phyloP scores from a whole-genome alignment of 106 monocot species.

The Phalaenopsis equestris region DNA sequence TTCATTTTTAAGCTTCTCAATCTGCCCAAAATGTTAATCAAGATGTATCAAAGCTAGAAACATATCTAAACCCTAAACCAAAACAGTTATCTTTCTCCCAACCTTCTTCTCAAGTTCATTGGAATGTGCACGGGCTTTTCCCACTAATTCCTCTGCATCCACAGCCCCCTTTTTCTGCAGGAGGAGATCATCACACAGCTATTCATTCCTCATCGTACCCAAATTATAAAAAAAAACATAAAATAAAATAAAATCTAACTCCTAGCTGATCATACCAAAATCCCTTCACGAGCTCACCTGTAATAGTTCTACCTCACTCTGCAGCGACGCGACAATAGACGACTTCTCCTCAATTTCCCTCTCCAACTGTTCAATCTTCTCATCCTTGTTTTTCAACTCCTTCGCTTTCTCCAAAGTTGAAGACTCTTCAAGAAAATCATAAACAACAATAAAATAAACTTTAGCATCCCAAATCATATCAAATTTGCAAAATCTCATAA shows the following conservation, averaged over 20 bases:
- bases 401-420: slow-evolving; percentile 15
- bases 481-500: not conserved
- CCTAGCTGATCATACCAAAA: not conserved
- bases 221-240: not conserved
- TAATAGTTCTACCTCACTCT: slow-evolving; percentile 27
- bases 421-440: slow-evolving; percentile 27
- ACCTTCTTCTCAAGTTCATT: slow-evolving; percentile 54
- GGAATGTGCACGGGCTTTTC: slow-evolving; percentile 38
- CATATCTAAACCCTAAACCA: too few species aligned
- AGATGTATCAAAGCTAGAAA: not conserved
- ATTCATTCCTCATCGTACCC: not conserved
- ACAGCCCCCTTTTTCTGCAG: slow-evolving; percentile 37
- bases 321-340: slow-evolving; percentile 23
- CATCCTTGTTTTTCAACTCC: slow-evolving; percentile 50
- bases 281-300: slow-evolving; percentile 19
- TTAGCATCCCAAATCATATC: not conserved
- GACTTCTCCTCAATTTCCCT: slow-evolving; percentile 33
- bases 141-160: slow-evolving; percentile 21
- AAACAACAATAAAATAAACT: not conserved
- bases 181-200: slow-evolving; percentile 2
- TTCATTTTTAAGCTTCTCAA: slow-evolving; percentile 45
- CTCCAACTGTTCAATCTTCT: slow-evolving; percentile 25
- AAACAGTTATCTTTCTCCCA: not conserved
- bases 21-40: slow-evolving; percentile 25
- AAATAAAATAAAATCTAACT: not conserved